Base-by-base conservation (phyloP, 331 rosid species). In the Pyracantha coccinea region DNA sequence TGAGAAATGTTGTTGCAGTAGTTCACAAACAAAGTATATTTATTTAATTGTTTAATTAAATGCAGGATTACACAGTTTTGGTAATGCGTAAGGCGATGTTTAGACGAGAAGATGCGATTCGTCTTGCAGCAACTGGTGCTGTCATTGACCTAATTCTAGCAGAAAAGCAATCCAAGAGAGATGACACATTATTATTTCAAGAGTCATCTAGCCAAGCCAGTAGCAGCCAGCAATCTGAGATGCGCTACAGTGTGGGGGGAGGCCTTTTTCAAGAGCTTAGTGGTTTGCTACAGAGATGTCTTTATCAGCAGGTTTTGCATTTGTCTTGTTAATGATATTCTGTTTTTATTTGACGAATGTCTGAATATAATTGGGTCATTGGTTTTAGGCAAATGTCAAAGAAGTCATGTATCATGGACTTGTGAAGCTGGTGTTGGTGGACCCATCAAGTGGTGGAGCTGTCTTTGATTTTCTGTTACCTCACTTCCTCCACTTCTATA, bases 121-220 rank as follows among this genome's bases (percentile, higher is more conserved):
- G 87, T 72, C 65, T 76, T 35, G 84, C 87, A 4, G 87, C 87
- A 45, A 68, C 77, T 25, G 35, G 47, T 76, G 84, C 84, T 16
- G 57, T 83, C 52, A 80, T 83, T 69, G 75, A 83, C 62, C 79
- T 83, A 19, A 80, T 83, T 60, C 54, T 79, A 25, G 76, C 66
- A 31, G 87, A 83, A 73, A 83, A 77, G 76, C 79, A 80, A 76
- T 80, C 79, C 21, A 80, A 54, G 77, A 79, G 52, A 73, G 77
- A 80, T 31, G 78, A 72, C 10, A 31, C 45, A 16, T 67, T 72
- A 58, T 55, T 83, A 60, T 73, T 76, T 62, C 84, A 83, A 76
- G 84, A 83, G 72, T 83, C 87, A 23, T 63, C 87, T 29, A 83
- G 84, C 82, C 87, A 83, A 73, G 87, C 87, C 69, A 77, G 84